Conservation (phyloP, 2,329 filamentous ascomycete species). For the Apiospora hydei region DNA sequence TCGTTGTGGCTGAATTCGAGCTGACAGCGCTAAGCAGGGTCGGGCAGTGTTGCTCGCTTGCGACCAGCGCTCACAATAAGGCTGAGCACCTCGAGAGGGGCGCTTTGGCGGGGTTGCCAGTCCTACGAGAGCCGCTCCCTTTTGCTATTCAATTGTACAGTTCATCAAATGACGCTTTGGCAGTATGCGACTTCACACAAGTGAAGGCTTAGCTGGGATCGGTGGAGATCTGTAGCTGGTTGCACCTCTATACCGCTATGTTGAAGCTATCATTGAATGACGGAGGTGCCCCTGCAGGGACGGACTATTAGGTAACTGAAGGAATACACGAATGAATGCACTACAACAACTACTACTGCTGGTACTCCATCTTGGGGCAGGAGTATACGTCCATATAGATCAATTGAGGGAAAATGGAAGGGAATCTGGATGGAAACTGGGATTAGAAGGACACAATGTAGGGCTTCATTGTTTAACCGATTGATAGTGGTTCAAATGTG, state of each 20-base stretch:
- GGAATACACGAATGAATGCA: background rate
- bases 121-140: background rate
- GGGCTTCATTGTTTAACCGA: background rate
- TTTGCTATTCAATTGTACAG: background rate
- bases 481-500: background rate
- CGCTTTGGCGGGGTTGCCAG: slow-evolving; percentile 8
- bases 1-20: slow-evolving; percentile 35
- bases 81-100: slow-evolving; percentile 8
- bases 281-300: background rate
- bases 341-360: background rate
- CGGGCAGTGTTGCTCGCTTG: slow-evolving; percentile 5
- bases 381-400: background rate
- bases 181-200: background rate
- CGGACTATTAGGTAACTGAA: background rate
- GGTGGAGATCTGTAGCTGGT: background rate
- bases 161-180: background rate
- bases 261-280: background rate
- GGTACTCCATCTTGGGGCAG: too few relatives aligned
- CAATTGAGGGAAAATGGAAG: background rate
- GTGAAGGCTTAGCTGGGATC: background rate
- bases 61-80: background rate
- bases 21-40: slow-evolving; percentile 33
- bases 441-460: background rate
- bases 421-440: background rate
- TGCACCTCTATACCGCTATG: background rate